Evolutionary conservation across 2,329 filamentous ascomycete genomes (phyloP).

Genomic region (Pyrenophora tritici-repentis): DNA sequence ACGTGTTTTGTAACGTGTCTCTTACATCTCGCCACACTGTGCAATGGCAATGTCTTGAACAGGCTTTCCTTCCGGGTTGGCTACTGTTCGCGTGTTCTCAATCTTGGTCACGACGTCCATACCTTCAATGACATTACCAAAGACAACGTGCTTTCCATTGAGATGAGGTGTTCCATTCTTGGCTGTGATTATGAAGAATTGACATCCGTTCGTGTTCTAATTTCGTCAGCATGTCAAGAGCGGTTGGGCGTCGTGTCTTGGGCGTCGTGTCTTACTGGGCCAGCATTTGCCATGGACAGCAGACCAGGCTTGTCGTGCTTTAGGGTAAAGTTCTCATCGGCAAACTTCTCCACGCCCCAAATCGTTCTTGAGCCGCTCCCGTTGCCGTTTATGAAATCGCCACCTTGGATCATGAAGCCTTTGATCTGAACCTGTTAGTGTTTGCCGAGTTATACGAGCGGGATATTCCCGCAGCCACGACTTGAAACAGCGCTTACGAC

Average conservation of each 20-base stretch:
- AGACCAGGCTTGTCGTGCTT: conserved; percentile 81
- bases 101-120: conserved; percentile 92
- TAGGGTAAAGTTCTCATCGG: conserved; percentile 85
- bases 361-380: conserved; percentile 88
- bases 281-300: conserved; percentile 75
- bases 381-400: conserved; percentile 92
- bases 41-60: conserved; percentile 81
- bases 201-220: conserved; percentile 88
- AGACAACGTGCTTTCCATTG: conserved; percentile 93
- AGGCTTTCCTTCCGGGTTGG: conserved; percentile 74
- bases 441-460: neutral
- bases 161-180: conserved; percentile 75
- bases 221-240: conserved; percentile 51
- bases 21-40: conserved; percentile 91
- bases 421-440: conserved; percentile 67
- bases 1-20: too few species aligned
- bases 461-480: neutral
- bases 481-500: conserved; percentile 67
- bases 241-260: too few species aligned
- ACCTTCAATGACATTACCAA: conserved; percentile 86
- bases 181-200: conserved; percentile 96
- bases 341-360: conserved; percentile 82
- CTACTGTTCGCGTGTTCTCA: conserved; percentile 76
- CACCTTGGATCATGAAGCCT: conserved; percentile 97
- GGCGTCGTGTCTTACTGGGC: too few species aligned